Evolutionary conservation across 1,284 basidiomycete genomes (phyloP), one percentile per base, ranked within the genome.

Genomic region (Porodaedalea pini): DNA sequence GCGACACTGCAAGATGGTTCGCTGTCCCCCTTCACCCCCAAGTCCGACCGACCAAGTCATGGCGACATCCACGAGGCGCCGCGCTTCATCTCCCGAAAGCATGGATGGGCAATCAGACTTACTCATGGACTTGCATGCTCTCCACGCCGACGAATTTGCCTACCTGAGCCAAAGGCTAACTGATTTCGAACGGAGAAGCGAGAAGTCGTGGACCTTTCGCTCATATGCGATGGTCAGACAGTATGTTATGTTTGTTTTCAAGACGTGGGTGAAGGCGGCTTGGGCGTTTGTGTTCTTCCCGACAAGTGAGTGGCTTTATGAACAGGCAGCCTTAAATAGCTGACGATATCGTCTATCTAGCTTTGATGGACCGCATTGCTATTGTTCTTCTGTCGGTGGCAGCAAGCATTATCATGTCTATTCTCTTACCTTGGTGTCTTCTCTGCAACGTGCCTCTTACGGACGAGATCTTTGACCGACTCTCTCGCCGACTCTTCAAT

Each of bases 121-220:
- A 27, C 52, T 58, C 39, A 39, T 36, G 17, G 32, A 62, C 27
- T 43, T 65, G 11, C 60, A 60, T n/a, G 57, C 56, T 29, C 57
- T 64, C n/a, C 65, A 65, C 45, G 64, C 64, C 17, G 65, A 66
- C 47, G 65, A 66, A 47, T 61, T 66, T 25, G 63, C 58, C 7
- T 59, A 60, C 39, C 58, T 66, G 17, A 56, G 56, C 23, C 54
- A 62, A 36, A 48, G 58, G 45, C 36, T 58, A 23, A 17, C 51
- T 39, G 40, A 40, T 49, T 45, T 55, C 29, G 56, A 61, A 13
- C 58, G 56, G 29, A 52, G 32, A 11, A 55, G 54, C 17, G 47
- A 58, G 7, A 49, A 63, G 21, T 61, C 57, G n/a, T 63, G 60
- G 51, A 48, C 39, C n/a, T 59, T 57, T 49, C 54, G 62, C 29